Evolutionary conservation across 768 basidiomycete species (phyloP).

Genomic region (Inosperma sp.): DNA sequence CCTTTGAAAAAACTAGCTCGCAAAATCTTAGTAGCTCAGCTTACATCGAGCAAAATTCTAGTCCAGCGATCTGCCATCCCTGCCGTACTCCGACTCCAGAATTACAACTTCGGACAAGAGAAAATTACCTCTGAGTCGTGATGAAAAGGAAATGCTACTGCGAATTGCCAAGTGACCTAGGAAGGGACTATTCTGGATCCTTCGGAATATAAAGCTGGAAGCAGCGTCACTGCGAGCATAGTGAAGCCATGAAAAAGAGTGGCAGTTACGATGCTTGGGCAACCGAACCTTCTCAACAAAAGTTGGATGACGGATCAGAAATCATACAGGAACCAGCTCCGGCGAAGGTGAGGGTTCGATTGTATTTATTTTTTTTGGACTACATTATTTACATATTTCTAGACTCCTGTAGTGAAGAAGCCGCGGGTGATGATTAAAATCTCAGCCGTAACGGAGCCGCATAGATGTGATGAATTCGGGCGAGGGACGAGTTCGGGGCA

Average conservation of each 20-base stretch:
- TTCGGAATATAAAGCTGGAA: conserved; percentile 61
- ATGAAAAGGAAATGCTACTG: conserved; percentile 72
- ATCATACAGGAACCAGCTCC: conserved; percentile 38
- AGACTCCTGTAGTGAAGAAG: conserved; percentile 48
- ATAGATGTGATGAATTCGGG: too few species aligned
- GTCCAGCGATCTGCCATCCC: conserved; percentile 84
- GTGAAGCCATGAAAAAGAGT: conserved; percentile 62
- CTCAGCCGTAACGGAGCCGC: conserved; percentile 66
- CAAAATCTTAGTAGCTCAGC: conserved; percentile 46
- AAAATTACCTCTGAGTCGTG: conserved; percentile 45
- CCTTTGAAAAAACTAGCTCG: conserved; percentile 35
- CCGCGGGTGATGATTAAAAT: conserved; percentile 53
- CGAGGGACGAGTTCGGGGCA: too few species aligned
- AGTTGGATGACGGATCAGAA: conserved; percentile 38
- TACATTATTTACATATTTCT: background rate
- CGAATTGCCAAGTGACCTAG: conserved; percentile 70
- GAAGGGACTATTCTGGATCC: conserved; percentile 68
- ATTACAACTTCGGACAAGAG: conserved; percentile 41
- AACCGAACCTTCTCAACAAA: conserved; percentile 28
- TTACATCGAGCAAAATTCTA: conserved; percentile 76
- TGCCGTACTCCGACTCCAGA: conserved; percentile 68
- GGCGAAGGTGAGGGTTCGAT: too few species aligned
- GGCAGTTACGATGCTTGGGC: conserved; percentile 67
- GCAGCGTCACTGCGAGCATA: conserved; percentile 57
- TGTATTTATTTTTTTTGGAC: conserved; percentile 1